Evolutionary conservation across 495 filamentous ascomycete genomes (phyloP), one percentile per base, ranked within the genome.

Genomic region (Neurospora sp.): DNA sequence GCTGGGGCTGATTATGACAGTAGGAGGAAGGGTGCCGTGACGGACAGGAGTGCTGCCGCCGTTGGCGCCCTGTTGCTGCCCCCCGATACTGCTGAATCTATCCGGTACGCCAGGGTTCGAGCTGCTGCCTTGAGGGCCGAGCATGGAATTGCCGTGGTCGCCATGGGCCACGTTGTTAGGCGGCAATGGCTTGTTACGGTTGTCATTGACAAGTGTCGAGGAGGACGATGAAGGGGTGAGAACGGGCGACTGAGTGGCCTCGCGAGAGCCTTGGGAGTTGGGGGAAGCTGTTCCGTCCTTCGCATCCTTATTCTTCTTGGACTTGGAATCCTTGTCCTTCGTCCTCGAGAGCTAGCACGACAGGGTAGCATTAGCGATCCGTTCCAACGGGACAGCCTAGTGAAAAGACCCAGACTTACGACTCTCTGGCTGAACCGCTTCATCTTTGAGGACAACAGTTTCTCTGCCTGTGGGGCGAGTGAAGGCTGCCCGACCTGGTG

Each of bases 371-470:
- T 77, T 69, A 74, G 74, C 69, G 48, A 42, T 48, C 40, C 53
- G 35, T n/a, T 38, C 40, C 65, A 48, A 35, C 69, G 71, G 76
- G 76, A 72, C 72, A 75, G 76, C 48, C 76, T 14, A 44, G 40
- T 38, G 59, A 40, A 45, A 65, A 70, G 27, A 22, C 72, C 72
- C 72, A 77, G 40, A 74, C 65, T 87, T 87, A 97, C 95, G 86
- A 98, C 96, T 91, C 92, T 91, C 86, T 97, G 93, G 85, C 96
- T 92, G 84, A 99, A 97, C 80, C 93, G 91, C 86, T 97, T 98
- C 96, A 99, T 98, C 85, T 88, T 94, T 75, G 81, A 78, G 79
- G 82, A 80, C 82, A 82, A 78, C 79, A 80, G 78, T 78, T 82
- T 81, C 79, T 78, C 72, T 76, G 74, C 70, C 72, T 76, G 75